Evolutionary conservation across 768 basidiomycete genomes (phyloP), one percentile per base, ranked within the genome.

Genomic region (Agaricus sinodeliciosus): DNA sequence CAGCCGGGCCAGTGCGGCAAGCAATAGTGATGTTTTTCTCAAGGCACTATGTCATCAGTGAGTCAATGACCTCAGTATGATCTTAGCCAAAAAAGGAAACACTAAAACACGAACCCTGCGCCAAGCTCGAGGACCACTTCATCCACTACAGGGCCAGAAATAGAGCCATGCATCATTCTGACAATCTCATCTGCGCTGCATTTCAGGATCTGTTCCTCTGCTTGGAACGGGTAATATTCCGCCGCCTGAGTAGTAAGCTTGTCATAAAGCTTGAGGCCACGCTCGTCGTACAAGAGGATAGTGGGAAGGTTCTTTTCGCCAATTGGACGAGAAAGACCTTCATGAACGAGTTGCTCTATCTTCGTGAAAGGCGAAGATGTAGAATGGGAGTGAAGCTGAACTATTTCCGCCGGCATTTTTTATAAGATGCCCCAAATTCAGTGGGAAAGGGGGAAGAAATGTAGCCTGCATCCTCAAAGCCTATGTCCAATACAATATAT

Each of bases 211-310:
- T 84, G 77, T 63, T 95, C 85, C 67, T 98, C 96, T 0, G 90
- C 90, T 3, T 74, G 69, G 66, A 94, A 99, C 34, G 94, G 75
- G 64, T 98, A 98, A 65, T 99, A 99, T 61, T 92, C 87, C 9
- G 78, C 73, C 0, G 77, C 85, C 26, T 81, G 70, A 7, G 85
- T 86, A 1, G 92, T 93, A 45, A 94, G 88, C 36, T 80, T 75
- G 69, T 94, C 93, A 70, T 93, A 95, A 13, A 94, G 73, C 66
- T 82, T 77, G 50, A 99, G 74, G 0, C 96, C 96, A 18, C 72
- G 75, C 62, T 94, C 87, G 58, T 93, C 83, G 69, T 98, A 97
- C 9, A 96, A 74, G 9, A 94, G 75, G 65, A 90, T 70, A 0
- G 91, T 94, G 6, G 94, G 92, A 18, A 96, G 67, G 25, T 75